Evolutionary conservation across 2,329 filamentous ascomycete genomes (phyloP).

Genomic region (Didymella pinodella): DNA sequence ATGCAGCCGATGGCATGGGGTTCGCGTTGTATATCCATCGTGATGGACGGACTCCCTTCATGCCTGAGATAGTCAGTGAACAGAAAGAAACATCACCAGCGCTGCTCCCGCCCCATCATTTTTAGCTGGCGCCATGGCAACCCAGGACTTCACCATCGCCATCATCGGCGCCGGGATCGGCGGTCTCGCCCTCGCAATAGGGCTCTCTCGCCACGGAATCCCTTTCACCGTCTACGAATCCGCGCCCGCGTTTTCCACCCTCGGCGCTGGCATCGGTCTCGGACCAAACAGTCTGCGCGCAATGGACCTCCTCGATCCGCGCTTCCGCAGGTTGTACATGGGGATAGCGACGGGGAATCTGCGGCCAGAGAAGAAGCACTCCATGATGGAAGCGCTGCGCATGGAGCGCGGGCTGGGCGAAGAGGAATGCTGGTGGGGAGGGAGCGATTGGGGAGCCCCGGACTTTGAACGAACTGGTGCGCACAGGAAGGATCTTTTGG

Average conservation of each 20-base stretch:
- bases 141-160: constrained; percentile 10
- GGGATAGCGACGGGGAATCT: constrained; percentile 52
- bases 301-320: constrained; percentile 53
- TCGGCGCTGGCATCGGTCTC: constrained; percentile 41
- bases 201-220: constrained; percentile 27
- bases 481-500: constrained; percentile 53
- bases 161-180: constrained; percentile 34
- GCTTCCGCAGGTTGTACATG: constrained; percentile 51
- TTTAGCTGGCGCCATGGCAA: constrained; percentile 2
- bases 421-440: constrained; percentile 48
- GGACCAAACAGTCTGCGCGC: constrained; percentile 54
- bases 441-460: constrained; percentile 47
- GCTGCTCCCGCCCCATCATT: too few relatives aligned
- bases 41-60: not conserved
- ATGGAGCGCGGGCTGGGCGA: constrained; percentile 53
- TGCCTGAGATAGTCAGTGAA: not conserved
- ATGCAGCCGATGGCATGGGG: constrained; percentile 4
- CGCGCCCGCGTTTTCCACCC: constrained; percentile 26
- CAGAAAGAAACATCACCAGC: not conserved
- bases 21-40: not conserved
- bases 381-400: constrained; percentile 53
- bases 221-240: constrained; percentile 38
- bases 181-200: constrained; percentile 35
- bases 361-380: constrained; percentile 47
- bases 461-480: constrained; percentile 54